Evolutionary conservation across 2,329 filamentous ascomycete genomes (phyloP).

Genomic region (Hirsutella minnesotensis): DNA sequence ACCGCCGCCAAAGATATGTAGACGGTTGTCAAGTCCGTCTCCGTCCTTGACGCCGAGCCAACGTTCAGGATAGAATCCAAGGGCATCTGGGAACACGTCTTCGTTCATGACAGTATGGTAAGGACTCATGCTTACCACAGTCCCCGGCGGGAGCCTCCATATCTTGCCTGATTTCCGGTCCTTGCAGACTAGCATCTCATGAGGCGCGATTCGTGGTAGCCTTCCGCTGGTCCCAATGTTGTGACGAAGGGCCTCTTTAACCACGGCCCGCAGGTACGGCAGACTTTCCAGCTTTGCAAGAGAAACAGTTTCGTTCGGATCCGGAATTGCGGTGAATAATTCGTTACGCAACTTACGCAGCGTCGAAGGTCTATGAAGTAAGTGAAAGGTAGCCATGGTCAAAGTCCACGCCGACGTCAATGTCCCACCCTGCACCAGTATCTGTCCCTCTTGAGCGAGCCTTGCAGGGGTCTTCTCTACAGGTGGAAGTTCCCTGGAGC

Average conservation of each 20-base stretch:
- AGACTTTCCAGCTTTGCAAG: slow-evolving; percentile 20
- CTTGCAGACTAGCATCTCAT: slow-evolving; percentile 17
- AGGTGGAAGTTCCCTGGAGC: slow-evolving; percentile 17
- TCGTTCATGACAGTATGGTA: slow-evolving; percentile 23
- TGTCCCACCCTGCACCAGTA: slow-evolving; percentile 25
- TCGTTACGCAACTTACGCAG: slow-evolving; percentile 22
- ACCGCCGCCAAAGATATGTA: slow-evolving; percentile 23
- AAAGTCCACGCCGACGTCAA: slow-evolving; percentile 27
- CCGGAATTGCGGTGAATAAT: slow-evolving; percentile 20
- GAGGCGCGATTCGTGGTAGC: slow-evolving; percentile 34
- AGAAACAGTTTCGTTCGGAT: slow-evolving; percentile 14
- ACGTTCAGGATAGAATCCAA: slow-evolving; percentile 22
- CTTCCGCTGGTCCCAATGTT: slow-evolving; percentile 34
- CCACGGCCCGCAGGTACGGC: slow-evolving; percentile 35
- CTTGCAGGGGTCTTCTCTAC: slow-evolving; percentile 20
- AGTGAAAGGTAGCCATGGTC: slow-evolving; percentile 22
- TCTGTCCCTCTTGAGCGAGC: slow-evolving; percentile 26
- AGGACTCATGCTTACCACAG: slow-evolving; percentile 24
- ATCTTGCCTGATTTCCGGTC: slow-evolving; percentile 14
- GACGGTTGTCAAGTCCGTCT: slow-evolving; percentile 19
- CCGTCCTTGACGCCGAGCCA: slow-evolving; percentile 18
- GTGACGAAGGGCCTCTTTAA: slow-evolving; percentile 38
- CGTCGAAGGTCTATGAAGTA: slow-evolving; percentile 18
- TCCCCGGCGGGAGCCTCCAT: slow-evolving; percentile 20
- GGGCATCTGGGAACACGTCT: slow-evolving; percentile 18